Base-by-base conservation (phyloP, 768 basidiomycete species). In the Tylopilus sp. region DNA sequence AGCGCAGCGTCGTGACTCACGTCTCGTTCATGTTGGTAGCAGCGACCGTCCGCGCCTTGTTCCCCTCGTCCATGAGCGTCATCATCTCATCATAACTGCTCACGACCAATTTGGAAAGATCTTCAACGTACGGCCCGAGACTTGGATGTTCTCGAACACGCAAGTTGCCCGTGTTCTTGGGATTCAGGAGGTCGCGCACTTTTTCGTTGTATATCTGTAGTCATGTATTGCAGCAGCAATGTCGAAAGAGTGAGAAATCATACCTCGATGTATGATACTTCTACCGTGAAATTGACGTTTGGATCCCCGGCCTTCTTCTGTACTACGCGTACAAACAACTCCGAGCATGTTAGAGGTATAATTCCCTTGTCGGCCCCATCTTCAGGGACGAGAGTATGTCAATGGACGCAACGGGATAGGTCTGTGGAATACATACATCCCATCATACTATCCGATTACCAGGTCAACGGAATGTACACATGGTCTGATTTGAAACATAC, bases 1-100 rank as follows among this genome's bases (percentile, higher is more conserved):
- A 38, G 31, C n/a, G 17, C 10, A 16, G 29, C n/a, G 47, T 38
- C 17, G 37, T n/a, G n/a, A 74, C 85, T 62, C 68, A 91, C 81
- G 94, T 97, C 73, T 98, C 97, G 73, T 99, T 99, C 97, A 99
- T 99, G 72, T 97, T 94, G 21, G 97, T 99, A 24, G 97, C 95
- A 21, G 97, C 97, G 22, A 99, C 96, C 14, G 97, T 98, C 45
- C 97, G 79, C 48, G 97, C 95, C 76, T 98, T 98, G 72, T 98
- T 99, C 34, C 96, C 96, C 71, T 99, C 96, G 75, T 99, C 96
- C 96, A 98, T 98, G 67, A 99, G 86, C 6, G 87, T 92, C 89
- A 97, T 96, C 89, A 99, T 97, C 69, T 97, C 96, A 28, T 89
- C 83, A 67, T 95, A 98, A 69, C 79, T 88, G 66, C 82, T 86